Evolutionary conservation across 208 protist species (phyloP), one percentile per base, ranked within the genome.

Genomic region (Trypanosoma rangeli): DNA sequence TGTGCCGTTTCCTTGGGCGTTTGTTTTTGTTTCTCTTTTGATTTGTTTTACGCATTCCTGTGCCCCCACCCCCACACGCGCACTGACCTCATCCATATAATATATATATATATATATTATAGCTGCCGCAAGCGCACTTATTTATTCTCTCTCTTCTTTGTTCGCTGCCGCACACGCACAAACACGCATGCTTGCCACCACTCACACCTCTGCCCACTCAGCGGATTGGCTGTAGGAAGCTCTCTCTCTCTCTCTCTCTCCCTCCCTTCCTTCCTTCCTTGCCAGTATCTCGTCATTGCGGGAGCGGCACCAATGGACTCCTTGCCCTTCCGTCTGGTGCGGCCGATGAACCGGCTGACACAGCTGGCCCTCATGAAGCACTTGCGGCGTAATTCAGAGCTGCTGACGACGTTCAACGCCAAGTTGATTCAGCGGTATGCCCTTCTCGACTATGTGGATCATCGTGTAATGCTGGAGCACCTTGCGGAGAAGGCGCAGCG

Each of bases 401-500:
- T 55, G 0, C 61, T 83, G 29, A 61, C 58, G n/a, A 12, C 55
- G 3, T 64, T 72, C 22, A 61, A 76, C 15, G 26, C 79, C 4
- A 86, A 94, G 35, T 42, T 78, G 9, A 56, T 89, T 57, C 62
- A 72, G 29, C 68, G 73, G 13, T 82, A 82, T 55, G 80, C 78
- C 24, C 58, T 80, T n/a, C 64, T 79, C 44, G 83, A 94, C 72
- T 75, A 81, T 37, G 85, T 89, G 35, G 61, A 66, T n/a, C 85
- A 94, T 64, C 66, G 42, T 7, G 58, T 78, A 24, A 57, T 90
- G 64, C 78, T 90, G 13, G 26, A 35, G 31, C n/a, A 68, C 0
- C 68, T 87, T 29, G 68, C 39, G 46, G 33, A 70, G 20, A 76
- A 60, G 50, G 67, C 59, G 15, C 24, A 33, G 1, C 52, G 39